A percentile compares a stretch with the other conserved stretches of the same genome.
These are phyloP conservation scores for Arthroderma sp. DNA, from an alignment of 2,329 filamentous ascomycete species.

Conservation along the genomic window DNA sequence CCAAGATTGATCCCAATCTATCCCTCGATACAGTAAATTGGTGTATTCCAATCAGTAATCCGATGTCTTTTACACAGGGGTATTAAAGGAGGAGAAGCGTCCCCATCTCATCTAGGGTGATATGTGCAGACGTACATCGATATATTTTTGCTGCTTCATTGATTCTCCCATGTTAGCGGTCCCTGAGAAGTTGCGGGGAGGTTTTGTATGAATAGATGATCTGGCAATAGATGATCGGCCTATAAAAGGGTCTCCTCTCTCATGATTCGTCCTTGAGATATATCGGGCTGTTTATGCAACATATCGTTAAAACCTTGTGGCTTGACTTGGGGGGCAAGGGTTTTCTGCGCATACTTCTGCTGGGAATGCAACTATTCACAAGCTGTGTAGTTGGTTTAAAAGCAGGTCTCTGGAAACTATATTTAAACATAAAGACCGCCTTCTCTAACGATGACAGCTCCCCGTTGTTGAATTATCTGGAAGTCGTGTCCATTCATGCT, in stretches of 20 bases:
- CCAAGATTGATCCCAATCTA: conserved; percentile 89
- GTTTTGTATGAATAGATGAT: background rate
- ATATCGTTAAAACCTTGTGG: background rate
- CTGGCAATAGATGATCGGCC: background rate
- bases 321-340: background rate
- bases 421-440: background rate
- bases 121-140: conserved; percentile 31
- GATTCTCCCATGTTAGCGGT: conserved; percentile 26
- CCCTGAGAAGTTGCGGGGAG: background rate
- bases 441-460: background rate
- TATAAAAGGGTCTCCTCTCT: background rate
- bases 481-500: background rate
- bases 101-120: background rate
- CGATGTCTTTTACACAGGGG: background rate
- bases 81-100: background rate
- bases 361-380: background rate
- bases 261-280: background rate
- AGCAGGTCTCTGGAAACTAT: background rate
- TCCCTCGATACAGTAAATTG: background rate
- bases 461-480: background rate
- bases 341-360: background rate
- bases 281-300: background rate
- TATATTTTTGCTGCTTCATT: conserved; percentile 32
- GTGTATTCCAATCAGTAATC: background rate
- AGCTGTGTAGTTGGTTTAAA: background rate